Conservation (phyloP, 148 eudicot species). For the Diospyros kaki region DNA sequence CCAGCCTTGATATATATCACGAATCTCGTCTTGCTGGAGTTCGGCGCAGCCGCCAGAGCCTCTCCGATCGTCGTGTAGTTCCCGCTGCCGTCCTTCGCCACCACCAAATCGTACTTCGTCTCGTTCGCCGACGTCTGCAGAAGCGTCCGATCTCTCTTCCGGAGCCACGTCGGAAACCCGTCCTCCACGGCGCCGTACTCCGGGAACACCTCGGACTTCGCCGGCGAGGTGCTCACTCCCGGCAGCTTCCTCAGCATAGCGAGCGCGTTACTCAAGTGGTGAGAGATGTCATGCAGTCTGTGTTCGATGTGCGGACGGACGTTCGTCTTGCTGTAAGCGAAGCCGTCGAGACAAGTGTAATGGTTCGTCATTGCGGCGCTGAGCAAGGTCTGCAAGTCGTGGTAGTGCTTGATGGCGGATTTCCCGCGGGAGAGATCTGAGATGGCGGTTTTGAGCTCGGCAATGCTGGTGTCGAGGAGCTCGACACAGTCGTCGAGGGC, state of each 20-base stretch:
- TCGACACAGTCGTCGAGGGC: conserved; percentile 74
- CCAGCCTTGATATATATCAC: conserved; percentile 69
- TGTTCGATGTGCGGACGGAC: conserved; percentile 33
- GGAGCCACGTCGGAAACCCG: conserved; percentile 66
- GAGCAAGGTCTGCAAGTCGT: conserved; percentile 42
- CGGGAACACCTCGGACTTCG: conserved; percentile 21
- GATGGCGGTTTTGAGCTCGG: conserved; percentile 44
- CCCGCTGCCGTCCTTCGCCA: conserved; percentile 78
- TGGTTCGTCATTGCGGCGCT: conserved; percentile 91
- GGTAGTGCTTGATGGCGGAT: conserved; percentile 20
- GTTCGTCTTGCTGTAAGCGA: conserved; percentile 38
- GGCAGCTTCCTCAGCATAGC: conserved; percentile 55
- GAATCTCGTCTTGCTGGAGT: conserved; percentile 43
- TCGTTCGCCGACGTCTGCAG: conserved; percentile 29
- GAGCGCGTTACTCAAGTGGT: conserved; percentile 72
- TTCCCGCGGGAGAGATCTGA: conserved; percentile 28
- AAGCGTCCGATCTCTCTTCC: conserved; percentile 30
- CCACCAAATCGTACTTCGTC: conserved; percentile 35
- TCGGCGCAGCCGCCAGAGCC: conserved; percentile 55
- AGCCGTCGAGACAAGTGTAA: conserved; percentile 79
- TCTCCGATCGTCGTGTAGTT: conserved; percentile 50
- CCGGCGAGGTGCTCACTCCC: conserved; percentile 13
- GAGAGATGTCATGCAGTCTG: conserved; percentile 35
- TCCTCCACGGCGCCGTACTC: conserved; percentile 24
- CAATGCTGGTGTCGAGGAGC: conserved; percentile 47